Percentiles rank a stretch among this genome's conserved stretches.
Evolutionary conservation across 257 asterid genomes (phyloP).

Genomic region (Datura wrightii): DNA sequence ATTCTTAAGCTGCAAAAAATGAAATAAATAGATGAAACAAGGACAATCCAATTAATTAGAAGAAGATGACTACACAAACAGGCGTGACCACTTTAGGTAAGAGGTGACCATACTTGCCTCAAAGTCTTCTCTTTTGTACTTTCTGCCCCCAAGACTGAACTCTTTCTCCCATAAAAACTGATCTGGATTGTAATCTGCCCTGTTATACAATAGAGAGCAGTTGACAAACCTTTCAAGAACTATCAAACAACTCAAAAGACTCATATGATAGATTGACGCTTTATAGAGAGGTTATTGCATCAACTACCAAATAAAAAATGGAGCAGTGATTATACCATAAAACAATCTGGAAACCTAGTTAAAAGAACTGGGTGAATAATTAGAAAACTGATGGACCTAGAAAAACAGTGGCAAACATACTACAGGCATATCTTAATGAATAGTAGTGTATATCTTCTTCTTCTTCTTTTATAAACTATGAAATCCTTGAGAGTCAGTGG

Average conservation of each 20-base stretch:
- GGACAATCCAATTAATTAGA: conserved; percentile 22
- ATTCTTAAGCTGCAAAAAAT: conserved; percentile 76
- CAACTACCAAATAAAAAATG: neutral
- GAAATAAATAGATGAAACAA: conserved; percentile 29
- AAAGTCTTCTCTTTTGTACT: conserved; percentile 84
- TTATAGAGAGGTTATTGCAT: conserved; percentile 28
- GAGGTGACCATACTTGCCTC: conserved; percentile 97
- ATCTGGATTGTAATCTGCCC: conserved; percentile 95
- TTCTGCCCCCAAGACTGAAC: conserved; percentile 81
- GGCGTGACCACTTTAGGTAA: conserved; percentile 44
- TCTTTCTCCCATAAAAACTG: conserved; percentile 90
- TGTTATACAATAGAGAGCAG: conserved; percentile 45
- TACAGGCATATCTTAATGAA: neutral
- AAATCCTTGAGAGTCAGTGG: neutral
- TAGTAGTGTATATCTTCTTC: neutral
- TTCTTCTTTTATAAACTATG: neutral
- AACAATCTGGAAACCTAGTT: conserved; percentile 13
- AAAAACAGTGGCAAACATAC: conserved; percentile 3
- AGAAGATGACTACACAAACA: conserved; percentile 13
- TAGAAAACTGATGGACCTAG: neutral
- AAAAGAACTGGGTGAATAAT: neutral
- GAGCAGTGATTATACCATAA: neutral
- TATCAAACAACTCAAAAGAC: conserved; percentile 30
- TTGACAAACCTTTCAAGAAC: conserved; percentile 9
- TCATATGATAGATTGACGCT: conserved; percentile 14